phyloP scores from a whole-genome alignment of 148 eudicot species.

The Camellia japonica region DNA sequence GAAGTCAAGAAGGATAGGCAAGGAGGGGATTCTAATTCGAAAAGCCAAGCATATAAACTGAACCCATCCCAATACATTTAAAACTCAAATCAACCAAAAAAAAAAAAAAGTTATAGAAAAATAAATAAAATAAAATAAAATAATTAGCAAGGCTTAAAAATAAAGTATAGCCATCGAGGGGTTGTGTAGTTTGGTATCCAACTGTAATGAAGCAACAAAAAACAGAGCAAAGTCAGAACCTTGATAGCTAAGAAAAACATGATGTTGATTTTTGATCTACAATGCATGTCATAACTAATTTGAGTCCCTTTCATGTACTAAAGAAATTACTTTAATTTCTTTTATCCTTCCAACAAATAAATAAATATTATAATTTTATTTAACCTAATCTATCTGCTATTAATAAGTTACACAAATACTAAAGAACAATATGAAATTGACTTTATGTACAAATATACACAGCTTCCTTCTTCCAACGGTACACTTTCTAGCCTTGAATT shows the following conservation, averaged over 20 bases:
- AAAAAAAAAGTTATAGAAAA: no score
- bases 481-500: neutral
- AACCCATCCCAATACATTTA: no score
- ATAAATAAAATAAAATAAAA: no score
- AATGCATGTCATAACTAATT: neutral
- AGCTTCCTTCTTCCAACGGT: neutral
- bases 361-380: neutral
- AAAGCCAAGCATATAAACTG: no score
- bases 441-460: slow-evolving; percentile 12
- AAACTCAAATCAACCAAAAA: no score
- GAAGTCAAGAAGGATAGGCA: no score
- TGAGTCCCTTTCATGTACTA: no score
- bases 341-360: neutral
- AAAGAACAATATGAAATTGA: neutral
- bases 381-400: neutral
- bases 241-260: neutral
- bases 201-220: neutral
- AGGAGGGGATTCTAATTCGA: no score
- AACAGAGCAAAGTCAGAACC: neutral
- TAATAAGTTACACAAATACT: neutral
- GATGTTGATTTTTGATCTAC: neutral
- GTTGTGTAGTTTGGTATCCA: neutral
- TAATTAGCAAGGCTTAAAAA: no score
- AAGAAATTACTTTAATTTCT: no score
- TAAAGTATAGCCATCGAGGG: neutral